Base-by-base conservation (phyloP, 2,329 filamentous ascomycete species). In the Alternaria sp. region DNA sequence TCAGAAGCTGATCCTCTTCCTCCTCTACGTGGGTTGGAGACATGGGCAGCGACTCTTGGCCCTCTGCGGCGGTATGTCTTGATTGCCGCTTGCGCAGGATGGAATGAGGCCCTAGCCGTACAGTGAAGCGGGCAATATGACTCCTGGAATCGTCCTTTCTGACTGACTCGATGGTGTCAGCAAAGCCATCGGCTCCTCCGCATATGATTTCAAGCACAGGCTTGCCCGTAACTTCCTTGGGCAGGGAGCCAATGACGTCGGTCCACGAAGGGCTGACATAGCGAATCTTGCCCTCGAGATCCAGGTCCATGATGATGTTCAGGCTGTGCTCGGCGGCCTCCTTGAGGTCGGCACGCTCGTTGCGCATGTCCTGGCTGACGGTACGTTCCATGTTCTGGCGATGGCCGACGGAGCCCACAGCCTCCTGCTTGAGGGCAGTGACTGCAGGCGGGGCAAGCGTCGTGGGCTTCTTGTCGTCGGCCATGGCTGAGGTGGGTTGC, bases 211-310 rank as follows among this genome's bases (percentile, higher is more conserved):
- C 91, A 57, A 91, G 86, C 66, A 99, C 93, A 63, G 89, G 85
- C 66, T 87, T 89, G 60, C 92, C 92, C 69, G 91, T 86, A 52
- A 97, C 88, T 8, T 87, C 85, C 44, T 91, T 89, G 40, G 90
- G 86, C 45, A 87, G 82, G 4, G 92, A 94, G 60, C 95, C 95
- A 62, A 98, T 90, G 51, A 99, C 91, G 72, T 98, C 93, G 62
- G 88, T 87, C 95, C 95, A 99, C 16, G 94, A 97, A 12, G 94
- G 92, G 78, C 94, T 98, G 71, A 97, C 94, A 92, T 95, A 99
- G 80, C 93, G 91, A 73, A 99, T 91, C 63, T 89, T 91, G 67
- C 93, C 93, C 75, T 97, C 92, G 57, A 98, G 86, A 74, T 93
- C 93, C 67, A 99, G 85, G 81, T 99, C 94, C 76, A 99, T 86